phyloP scores from a whole-genome alignment of 2,329 filamentous ascomycete species.

The Pyrenochaeta sp. region DNA sequence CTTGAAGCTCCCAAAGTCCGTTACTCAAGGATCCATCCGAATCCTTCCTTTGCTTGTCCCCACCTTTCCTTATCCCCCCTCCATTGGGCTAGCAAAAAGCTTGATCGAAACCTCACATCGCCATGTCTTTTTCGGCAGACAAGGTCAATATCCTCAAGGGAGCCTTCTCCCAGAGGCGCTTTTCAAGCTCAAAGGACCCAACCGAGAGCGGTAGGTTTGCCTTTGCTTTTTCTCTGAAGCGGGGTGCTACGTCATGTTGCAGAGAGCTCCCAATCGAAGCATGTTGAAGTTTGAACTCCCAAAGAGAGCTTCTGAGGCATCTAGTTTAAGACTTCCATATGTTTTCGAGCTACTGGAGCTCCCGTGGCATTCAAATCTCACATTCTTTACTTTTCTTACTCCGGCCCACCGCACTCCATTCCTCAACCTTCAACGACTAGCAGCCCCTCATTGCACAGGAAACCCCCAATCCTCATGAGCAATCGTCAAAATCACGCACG shows the following conservation, averaged over 20 bases:
- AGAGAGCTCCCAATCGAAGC: slow-evolving; percentile 1
- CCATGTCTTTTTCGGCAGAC: slow-evolving; percentile 48
- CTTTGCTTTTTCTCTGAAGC: slow-evolving; percentile 4
- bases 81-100: slow-evolving; percentile 21
- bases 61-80: slow-evolving; percentile 6
- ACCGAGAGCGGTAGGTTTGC: slow-evolving; percentile 47
- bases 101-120: slow-evolving; percentile 9
- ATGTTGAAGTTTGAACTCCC: background rate
- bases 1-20: too few species aligned
- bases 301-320: background rate
- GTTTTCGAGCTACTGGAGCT: background rate
- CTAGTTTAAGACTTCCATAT: background rate
- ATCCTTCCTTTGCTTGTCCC: background rate
- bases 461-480: background rate
- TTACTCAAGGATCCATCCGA: background rate
- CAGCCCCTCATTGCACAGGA: background rate
- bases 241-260: slow-evolving; percentile 19
- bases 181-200: slow-evolving; percentile 47
- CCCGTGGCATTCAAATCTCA: background rate
- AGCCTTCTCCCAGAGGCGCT: slow-evolving; percentile 40
- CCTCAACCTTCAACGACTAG: background rate
- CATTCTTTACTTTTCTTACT: background rate
- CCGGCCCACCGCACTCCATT: background rate
- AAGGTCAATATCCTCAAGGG: slow-evolving; percentile 44
- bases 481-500: background rate